These are phyloP conservation scores for Penicillium sp. DNA, from an alignment of 2,329 filamentous ascomycete genomes.

Conservation along the genomic window DNA sequence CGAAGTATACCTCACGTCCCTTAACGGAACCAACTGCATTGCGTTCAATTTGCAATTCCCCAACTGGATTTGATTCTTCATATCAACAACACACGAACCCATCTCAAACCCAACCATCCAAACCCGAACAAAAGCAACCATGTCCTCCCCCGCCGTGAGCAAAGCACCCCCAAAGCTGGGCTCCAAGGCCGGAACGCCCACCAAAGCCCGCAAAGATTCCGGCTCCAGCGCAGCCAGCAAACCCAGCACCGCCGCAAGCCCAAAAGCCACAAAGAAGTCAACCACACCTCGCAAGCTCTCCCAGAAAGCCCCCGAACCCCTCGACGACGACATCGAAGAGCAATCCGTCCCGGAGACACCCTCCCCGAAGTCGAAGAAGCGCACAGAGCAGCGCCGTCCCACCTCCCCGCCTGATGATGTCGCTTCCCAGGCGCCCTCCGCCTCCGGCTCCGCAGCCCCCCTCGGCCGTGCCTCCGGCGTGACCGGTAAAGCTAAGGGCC, in stretches of 20 bases:
- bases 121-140: neutral
- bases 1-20: slow-evolving; percentile 1
- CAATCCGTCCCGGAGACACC: slow-evolving; percentile 18
- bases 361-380: slow-evolving; percentile 20
- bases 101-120: neutral
- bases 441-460: slow-evolving; percentile 22
- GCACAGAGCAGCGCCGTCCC: slow-evolving; percentile 22
- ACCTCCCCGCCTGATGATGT: slow-evolving; percentile 18
- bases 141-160: slow-evolving; percentile 16
- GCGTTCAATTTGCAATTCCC: neutral
- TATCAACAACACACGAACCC: neutral
- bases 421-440: slow-evolving; percentile 17
- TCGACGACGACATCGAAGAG: slow-evolving; percentile 15
- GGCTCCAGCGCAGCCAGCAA: slow-evolving; percentile 19
- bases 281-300: slow-evolving; percentile 21
- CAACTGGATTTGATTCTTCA: neutral
- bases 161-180: slow-evolving; percentile 20
- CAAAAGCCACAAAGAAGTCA: slow-evolving; percentile 17
- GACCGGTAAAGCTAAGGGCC: slow-evolving; percentile 14
- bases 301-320: slow-evolving; percentile 16
- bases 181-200: slow-evolving; percentile 17
- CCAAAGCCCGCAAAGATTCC: slow-evolving; percentile 18
- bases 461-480: slow-evolving; percentile 14
- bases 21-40: neutral
- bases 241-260: slow-evolving; percentile 8